Evolutionary conservation across 2,329 filamentous ascomycete species (phyloP).

Genomic region (Fusarium sororula): DNA sequence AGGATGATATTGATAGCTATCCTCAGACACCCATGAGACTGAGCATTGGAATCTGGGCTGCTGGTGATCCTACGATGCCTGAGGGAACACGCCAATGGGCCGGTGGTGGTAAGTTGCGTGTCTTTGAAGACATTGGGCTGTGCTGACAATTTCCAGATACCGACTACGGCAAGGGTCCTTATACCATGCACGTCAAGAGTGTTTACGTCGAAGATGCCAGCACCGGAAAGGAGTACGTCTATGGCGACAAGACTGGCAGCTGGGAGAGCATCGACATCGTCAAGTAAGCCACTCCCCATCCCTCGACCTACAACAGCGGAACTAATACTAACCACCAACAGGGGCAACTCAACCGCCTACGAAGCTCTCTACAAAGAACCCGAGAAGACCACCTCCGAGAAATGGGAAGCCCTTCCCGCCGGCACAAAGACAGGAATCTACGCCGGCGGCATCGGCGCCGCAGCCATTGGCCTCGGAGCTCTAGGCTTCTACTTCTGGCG

Average conservation of each 20-base stretch:
- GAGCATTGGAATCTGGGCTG: slow-evolving; percentile 73
- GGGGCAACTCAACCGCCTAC: slow-evolving; percentile 66
- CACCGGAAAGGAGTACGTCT: slow-evolving; percentile 72
- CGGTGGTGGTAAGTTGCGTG: slow-evolving; percentile 57
- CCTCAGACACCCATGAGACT: slow-evolving; percentile 82
- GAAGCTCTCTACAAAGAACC: slow-evolving; percentile 54
- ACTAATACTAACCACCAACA: slow-evolving; percentile 35
- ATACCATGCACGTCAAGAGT: slow-evolving; percentile 77
- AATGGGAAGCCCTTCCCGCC: slow-evolving; percentile 62
- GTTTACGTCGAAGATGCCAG: slow-evolving; percentile 65
- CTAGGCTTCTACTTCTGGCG: slow-evolving; percentile 64
- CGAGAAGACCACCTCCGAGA: slow-evolving; percentile 58
- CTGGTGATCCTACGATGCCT: slow-evolving; percentile 64
- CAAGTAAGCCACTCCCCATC: slow-evolving; percentile 52
- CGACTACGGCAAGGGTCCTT: slow-evolving; percentile 72
- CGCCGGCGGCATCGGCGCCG: slow-evolving; percentile 55
- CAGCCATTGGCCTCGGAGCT: slow-evolving; percentile 51
- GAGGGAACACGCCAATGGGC: slow-evolving; percentile 73
- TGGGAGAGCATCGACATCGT: slow-evolving; percentile 71
- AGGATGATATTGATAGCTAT: slow-evolving; percentile 69
- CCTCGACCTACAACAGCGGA: accelerated
- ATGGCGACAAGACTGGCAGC: slow-evolving; percentile 67
- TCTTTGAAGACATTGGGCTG: accelerated
- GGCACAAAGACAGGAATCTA: slow-evolving; percentile 64
- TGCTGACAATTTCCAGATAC: slow-evolving; percentile 51